Evolutionary conservation across 495 filamentous ascomycete genomes (phyloP).

Genomic region (Aspergillus diversus): DNA sequence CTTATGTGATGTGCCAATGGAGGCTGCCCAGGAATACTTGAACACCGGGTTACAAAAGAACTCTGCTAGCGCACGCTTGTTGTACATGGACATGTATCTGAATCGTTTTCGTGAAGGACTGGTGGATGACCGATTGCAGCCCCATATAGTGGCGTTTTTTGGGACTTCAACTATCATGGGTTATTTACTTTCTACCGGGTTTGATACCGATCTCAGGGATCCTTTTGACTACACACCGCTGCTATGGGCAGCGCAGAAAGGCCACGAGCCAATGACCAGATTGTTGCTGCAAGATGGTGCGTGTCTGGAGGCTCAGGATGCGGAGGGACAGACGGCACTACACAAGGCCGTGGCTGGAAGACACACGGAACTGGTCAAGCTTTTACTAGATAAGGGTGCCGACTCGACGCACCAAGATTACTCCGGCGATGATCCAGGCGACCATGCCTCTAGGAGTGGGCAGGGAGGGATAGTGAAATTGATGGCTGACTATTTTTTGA

Average conservation of each 20-base stretch:
- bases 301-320: no score
- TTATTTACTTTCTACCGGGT: neutral
- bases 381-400: no score
- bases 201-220: neutral
- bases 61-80: neutral
- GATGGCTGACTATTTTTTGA: no score
- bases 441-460: no score
- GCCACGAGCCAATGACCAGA: neutral
- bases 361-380: no score
- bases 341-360: no score
- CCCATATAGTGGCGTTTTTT: neutral
- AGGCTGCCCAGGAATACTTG: slow-evolving; percentile 4
- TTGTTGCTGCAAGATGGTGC: no score
- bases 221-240: neutral
- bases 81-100: neutral
- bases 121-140: neutral
- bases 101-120: neutral
- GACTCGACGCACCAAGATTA: no score
- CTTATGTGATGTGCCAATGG: neutral
- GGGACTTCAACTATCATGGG: neutral
- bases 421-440: no score
- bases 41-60: neutral
- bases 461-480: no score
- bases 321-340: no score
- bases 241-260: neutral